Evolutionary conservation across 768 basidiomycete species (phyloP).

Genomic region (Naganishia randhawae): DNA sequence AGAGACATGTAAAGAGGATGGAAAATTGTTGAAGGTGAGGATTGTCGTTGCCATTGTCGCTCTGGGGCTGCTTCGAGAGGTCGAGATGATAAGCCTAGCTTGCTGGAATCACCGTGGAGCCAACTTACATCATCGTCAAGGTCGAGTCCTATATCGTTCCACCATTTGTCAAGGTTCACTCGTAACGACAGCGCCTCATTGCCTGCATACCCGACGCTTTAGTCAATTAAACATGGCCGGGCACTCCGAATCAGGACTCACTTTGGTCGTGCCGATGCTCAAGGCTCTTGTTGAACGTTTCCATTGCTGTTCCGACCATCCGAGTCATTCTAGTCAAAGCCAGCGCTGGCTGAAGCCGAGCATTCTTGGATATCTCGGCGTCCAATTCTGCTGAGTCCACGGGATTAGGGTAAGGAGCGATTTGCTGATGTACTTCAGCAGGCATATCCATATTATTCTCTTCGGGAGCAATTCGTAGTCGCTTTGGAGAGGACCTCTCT

Average conservation of each 20-base stretch:
- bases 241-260: neutral
- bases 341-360: constrained; percentile 13
- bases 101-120: neutral
- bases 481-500: neutral
- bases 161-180: constrained; percentile 32
- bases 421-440: too few species aligned
- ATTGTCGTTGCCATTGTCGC: constrained; percentile 11
- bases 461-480: neutral
- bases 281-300: constrained; percentile 33
- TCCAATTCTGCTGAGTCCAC: neutral
- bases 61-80: neutral
- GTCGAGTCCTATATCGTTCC: constrained; percentile 34
- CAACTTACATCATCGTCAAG: constrained; percentile 15
- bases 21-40: constrained; percentile 17
- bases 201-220: constrained; percentile 3
- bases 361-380: neutral
- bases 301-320: constrained; percentile 34
- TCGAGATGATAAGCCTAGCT: neutral
- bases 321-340: constrained; percentile 25
- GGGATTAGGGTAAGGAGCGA: neutral
- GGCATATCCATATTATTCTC: too few species aligned
- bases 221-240: neutral
- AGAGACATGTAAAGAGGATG: constrained; percentile 35
- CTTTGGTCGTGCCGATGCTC: constrained; percentile 14
- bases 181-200: constrained; percentile 28